phyloP scores from a whole-genome alignment of 1,284 basidiomycete species.

The Albatrellus sp. region DNA sequence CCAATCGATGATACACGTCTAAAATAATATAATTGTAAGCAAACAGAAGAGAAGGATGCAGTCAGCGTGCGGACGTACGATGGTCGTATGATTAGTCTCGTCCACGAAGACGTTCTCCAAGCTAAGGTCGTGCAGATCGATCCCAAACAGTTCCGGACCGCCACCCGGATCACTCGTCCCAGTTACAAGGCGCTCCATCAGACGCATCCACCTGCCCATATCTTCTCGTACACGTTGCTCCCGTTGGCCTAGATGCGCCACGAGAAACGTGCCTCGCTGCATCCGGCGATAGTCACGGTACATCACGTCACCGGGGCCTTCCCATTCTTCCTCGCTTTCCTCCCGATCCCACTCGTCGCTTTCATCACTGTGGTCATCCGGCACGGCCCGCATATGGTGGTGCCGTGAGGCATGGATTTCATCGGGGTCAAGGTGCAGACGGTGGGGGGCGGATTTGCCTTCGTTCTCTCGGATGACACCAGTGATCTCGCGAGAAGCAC shows the following conservation, averaged over 20 bases:
- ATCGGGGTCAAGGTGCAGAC: conserved; percentile 65
- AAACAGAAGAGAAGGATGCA: conserved; percentile 4
- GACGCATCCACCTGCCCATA: conserved; percentile 51
- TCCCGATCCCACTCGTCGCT: conserved; percentile 64
- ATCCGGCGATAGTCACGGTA: conserved; percentile 69
- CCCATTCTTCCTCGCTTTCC: conserved; percentile 67
- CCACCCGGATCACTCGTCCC: conserved; percentile 14
- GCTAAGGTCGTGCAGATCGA: conserved; percentile 72
- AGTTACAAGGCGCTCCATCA: conserved; percentile 47
- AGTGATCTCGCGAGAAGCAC: conserved; percentile 49
- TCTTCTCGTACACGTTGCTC: conserved; percentile 51
- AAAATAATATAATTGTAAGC: conserved; percentile 5
- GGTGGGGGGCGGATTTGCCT: conserved; percentile 59
- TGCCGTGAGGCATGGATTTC: conserved; percentile 58
- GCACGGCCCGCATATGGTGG: conserved; percentile 48
- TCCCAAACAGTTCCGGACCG: conserved; percentile 43
- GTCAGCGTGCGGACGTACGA: conserved; percentile 37
- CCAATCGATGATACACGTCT: conserved; percentile 81
- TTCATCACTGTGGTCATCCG: conserved; percentile 57
- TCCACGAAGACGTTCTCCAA: conserved; percentile 75
- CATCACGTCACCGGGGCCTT: conserved; percentile 58
- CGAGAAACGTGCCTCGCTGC: conserved; percentile 64
- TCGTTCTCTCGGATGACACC: conserved; percentile 64
- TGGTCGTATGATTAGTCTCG: conserved; percentile 45
- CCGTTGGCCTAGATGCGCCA: conserved; percentile 51